Conservation (phyloP, 768 basidiomycete genomes). For the Chalciporus pseudorubinellus region DNA sequence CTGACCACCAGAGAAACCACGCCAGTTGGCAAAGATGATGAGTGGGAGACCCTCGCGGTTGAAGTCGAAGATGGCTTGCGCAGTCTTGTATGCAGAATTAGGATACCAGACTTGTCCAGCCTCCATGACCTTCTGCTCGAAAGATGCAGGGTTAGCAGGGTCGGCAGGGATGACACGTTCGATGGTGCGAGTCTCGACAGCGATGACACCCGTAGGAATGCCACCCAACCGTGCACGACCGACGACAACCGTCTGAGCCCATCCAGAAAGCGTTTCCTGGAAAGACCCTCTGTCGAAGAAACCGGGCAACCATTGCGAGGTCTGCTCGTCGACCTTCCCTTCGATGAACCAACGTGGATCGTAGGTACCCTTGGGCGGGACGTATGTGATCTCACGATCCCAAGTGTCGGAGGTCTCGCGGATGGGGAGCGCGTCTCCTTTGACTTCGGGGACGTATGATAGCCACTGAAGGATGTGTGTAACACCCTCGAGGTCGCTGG, state of each 20-base stretch:
- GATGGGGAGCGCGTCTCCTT: slow-evolving; percentile 77
- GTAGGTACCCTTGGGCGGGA: slow-evolving; percentile 90
- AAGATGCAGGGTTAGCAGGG: slow-evolving; percentile 93
- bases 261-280: slow-evolving; percentile 98
- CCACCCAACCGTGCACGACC: slow-evolving; percentile 96
- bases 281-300: slow-evolving; percentile 98
- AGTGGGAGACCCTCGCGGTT: slow-evolving; percentile 95
- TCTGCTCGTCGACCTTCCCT: slow-evolving; percentile 84
- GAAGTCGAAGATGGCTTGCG: slow-evolving; percentile 98
- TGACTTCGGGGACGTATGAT: slow-evolving; percentile 86
- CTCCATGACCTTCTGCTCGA: slow-evolving; percentile 98
- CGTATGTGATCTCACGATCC: slow-evolving; percentile 91
- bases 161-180: slow-evolving; percentile 97
- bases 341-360: slow-evolving; percentile 98
- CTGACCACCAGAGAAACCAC: slow-evolving; percentile 99
- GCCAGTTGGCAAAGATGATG: slow-evolving; percentile 99
- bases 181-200: slow-evolving; percentile 95
- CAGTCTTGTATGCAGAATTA: slow-evolving; percentile 98
- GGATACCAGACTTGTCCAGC: slow-evolving; percentile 99
- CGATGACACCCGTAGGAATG: slow-evolving; percentile 96
- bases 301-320: slow-evolving; percentile 75
- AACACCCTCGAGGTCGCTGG: slow-evolving; percentile 94
- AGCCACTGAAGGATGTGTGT: slow-evolving; percentile 93
- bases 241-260: slow-evolving; percentile 98
- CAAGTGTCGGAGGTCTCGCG: slow-evolving; percentile 71